Evolutionary conservation across 495 filamentous ascomycete species (phyloP).

Genomic region (Cercophora samala): DNA sequence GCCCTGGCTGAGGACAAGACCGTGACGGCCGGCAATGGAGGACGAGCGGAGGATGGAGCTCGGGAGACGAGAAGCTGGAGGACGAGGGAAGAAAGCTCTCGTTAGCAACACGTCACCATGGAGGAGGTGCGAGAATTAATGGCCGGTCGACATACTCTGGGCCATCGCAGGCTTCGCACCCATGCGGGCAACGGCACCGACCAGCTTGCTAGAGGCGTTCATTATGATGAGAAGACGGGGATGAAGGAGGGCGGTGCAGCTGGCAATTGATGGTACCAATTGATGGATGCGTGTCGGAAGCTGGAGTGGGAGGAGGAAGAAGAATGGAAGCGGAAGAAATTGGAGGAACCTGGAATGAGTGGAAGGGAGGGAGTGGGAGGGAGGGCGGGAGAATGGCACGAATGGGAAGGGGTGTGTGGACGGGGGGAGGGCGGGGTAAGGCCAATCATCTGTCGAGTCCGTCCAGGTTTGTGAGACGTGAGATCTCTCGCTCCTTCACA

Average conservation of each 20-base stretch:
- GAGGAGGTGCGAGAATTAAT: conserved; percentile 10
- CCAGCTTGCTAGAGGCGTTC: conserved; percentile 25
- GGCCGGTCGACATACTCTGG: conserved; percentile 23
- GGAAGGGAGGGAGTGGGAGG: conserved; percentile 4
- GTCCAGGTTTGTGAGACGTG: neutral
- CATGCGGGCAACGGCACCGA: conserved; percentile 25
- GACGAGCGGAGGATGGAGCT: conserved; percentile 28
- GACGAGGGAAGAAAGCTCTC: conserved; percentile 5
- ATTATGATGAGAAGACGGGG: conserved; percentile 16
- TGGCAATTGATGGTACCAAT: conserved; percentile 16
- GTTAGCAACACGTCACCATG: conserved; percentile 13
- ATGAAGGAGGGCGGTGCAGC: conserved; percentile 3
- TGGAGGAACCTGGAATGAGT: neutral
- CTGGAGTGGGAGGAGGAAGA: conserved; percentile 8
- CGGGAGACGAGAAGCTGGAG: conserved; percentile 26
- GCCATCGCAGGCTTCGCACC: conserved; percentile 23
- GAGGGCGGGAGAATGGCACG: neutral
- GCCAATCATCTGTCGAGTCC: neutral
- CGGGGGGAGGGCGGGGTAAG: neutral
- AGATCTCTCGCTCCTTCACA: neutral
- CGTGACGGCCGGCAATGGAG: conserved; percentile 21
- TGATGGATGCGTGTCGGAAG: conserved; percentile 11
- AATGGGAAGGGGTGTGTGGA: neutral
- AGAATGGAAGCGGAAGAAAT: conserved; percentile 8
- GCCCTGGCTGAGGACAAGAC: conserved; percentile 25